Conservation (phyloP, 2,329 filamentous ascomycete genomes). For the Xylaria sp. region DNA sequence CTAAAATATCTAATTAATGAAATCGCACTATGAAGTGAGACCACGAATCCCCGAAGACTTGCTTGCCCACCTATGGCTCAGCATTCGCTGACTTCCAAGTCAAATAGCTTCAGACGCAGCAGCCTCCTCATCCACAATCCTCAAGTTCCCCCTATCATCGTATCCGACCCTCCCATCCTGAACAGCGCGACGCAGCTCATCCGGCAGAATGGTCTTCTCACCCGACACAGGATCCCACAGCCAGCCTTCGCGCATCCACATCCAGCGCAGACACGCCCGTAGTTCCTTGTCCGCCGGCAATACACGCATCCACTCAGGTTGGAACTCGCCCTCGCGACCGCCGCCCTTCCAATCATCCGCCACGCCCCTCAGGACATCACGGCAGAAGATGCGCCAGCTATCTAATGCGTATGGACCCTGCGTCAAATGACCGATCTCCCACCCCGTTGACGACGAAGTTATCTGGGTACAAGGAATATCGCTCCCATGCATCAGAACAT, state of each 20-base stretch:
- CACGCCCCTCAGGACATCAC: constrained; percentile 76
- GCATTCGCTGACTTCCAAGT: no score
- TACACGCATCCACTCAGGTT: constrained; percentile 92
- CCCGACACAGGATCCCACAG: constrained; percentile 81
- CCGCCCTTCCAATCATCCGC: constrained; percentile 73
- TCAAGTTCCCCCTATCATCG: constrained; percentile 60
- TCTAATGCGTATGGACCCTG: constrained; percentile 86
- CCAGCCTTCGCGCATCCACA: constrained; percentile 90
- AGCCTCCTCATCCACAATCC: constrained; percentile 50
- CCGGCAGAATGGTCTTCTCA: constrained; percentile 62
- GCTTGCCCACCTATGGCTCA: no score
- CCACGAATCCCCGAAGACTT: no score
- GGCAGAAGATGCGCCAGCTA: constrained; percentile 93
- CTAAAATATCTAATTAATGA: not conserved
- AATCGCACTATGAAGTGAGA: no score
- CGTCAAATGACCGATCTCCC: constrained; percentile 88
- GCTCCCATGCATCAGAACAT: constrained; percentile 36
- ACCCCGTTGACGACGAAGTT: constrained; percentile 57
- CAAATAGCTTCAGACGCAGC: no score
- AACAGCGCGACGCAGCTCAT: constrained; percentile 65
- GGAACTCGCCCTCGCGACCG: constrained; percentile 64
- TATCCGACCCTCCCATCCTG: constrained; percentile 66
- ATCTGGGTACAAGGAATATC: not conserved
- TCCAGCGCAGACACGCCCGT: constrained; percentile 86
- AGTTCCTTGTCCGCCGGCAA: constrained; percentile 86